Evolutionary conservation across 1,139 yeast genomes (phyloP), one percentile per base, ranked within the genome.

Genomic region (Taphrina wiesneri): DNA sequence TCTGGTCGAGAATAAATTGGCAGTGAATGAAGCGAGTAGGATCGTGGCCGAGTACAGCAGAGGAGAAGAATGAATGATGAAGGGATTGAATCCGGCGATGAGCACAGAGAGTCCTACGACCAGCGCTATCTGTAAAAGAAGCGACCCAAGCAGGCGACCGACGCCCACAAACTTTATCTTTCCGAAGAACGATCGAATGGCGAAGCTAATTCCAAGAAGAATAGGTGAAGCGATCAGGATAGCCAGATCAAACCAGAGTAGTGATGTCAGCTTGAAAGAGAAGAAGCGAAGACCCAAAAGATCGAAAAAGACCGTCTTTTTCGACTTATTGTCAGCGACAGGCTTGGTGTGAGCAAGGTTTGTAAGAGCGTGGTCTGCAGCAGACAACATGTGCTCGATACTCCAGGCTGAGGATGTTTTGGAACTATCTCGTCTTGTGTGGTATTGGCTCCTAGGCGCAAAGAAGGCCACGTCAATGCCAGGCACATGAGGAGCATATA

Each of bases 381-480:
- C 67, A 17, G 69, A 51, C 15, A 69, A 59, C 71, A 70, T 70
- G 43, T 70, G 72, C 59, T 70, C 70, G 25, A 70, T 68, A 34
- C 70, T 67, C 26, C 67, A 69, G 2, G 70, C 68, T 39, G 86
- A 78, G 13, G 90, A 81, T 67, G 86, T 85, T 64, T 81, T 80
- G 59, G 90, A 87, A 64, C 84, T 83, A 74, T 92, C 98, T 57
- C 84, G 80, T 15, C 80, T 78, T 0, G 97, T 91, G 73, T 92
- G 97, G 72, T 92, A 92, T 60, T 88, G 77, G 65, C 89, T 85
- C 73, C 98, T 82, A 26, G 97, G 96, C 70, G 82, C 83, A 72
- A 82, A 86, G 71, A 86, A 86, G 1, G 90, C 89, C 67, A 84
- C 83, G 75, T 92, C 97, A 72, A 92, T 81, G 9, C 97, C 98